phyloP scores from a whole-genome alignment of 768 basidiomycete genomes.

The Lactarius indigo region DNA sequence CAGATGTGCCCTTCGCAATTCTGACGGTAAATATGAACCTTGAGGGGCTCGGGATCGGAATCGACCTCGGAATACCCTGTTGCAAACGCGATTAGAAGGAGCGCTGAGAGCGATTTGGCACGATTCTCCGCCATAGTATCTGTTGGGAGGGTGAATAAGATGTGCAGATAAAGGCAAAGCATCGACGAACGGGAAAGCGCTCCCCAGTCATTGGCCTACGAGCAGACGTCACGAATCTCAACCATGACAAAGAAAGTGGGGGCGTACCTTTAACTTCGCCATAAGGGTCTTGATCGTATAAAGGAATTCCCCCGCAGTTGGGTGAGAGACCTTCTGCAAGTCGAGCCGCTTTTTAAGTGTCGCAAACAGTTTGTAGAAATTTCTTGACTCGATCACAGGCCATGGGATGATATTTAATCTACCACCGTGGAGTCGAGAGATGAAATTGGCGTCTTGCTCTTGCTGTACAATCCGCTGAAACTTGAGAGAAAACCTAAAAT shows the following conservation, averaged over 20 bases:
- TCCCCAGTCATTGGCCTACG: conserved; percentile 61
- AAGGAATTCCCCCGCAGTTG: conserved; percentile 49
- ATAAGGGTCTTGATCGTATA: conserved; percentile 14
- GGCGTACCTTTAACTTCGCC: conserved; percentile 12
- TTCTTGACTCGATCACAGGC: conserved; percentile 37
- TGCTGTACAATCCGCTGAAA: conserved; percentile 59
- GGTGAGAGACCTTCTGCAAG: conserved; percentile 46
- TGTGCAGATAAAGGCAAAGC: too few species aligned
- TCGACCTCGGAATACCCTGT: conserved; percentile 46
- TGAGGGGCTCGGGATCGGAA: conserved; percentile 46
- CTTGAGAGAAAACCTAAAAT: conserved; percentile 43
- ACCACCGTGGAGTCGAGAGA: conserved; percentile 54
- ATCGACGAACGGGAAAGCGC: too few species aligned
- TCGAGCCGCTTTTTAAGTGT: conserved; percentile 46
- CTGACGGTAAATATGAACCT: conserved; percentile 34
- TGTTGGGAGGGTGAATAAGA: conserved; percentile 43
- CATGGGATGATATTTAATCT: conserved; percentile 56
- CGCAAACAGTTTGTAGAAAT: conserved; percentile 53
- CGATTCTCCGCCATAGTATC: conserved; percentile 51
- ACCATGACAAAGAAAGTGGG: not conserved
- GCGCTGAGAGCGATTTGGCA: conserved; percentile 34
- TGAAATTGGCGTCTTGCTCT: conserved; percentile 60
- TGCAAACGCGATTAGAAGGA: conserved; percentile 46
- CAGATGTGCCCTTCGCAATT: not conserved
- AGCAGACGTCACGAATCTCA: not conserved